Conservation (phyloP, 306 rosid genomes). For the Pyrus bretschneideri region DNA sequence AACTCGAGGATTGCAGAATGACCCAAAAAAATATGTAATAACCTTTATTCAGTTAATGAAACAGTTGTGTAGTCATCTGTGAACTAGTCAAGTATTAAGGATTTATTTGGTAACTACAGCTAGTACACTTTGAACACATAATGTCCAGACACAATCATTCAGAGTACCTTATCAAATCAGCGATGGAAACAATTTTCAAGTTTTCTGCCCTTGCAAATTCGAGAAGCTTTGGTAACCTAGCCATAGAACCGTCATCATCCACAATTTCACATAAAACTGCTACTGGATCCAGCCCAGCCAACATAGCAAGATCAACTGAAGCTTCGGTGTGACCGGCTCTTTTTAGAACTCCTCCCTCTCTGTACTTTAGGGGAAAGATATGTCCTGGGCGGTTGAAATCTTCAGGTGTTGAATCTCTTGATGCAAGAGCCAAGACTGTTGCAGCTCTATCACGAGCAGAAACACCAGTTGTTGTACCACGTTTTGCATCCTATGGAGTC, state of each 20-base stretch:
- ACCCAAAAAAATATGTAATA: not conserved
- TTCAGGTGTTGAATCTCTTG: constrained; percentile 67
- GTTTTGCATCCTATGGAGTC: constrained; percentile 60
- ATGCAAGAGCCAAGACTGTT: constrained; percentile 85
- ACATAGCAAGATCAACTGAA: constrained; percentile 79
- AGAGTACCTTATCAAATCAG: constrained; percentile 79
- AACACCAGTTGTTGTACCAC: constrained; percentile 88
- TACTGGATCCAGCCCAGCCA: constrained; percentile 80
- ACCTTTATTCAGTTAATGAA: not conserved
- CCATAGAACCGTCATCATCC: constrained; percentile 99
- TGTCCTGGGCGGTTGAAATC: constrained; percentile 97
- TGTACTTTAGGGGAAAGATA: constrained; percentile 83
- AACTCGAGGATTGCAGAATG: not conserved
- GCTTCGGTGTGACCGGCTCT: constrained; percentile 99
- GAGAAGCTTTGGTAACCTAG: constrained; percentile 86
- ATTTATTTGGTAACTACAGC: not conserved
- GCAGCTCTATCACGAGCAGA: constrained; percentile 87
- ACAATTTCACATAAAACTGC: constrained; percentile 87
- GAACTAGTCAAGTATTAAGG: not conserved
- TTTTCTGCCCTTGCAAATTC: constrained; percentile 60
- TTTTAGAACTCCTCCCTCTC: constrained; percentile 95
- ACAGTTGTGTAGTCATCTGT: not conserved
- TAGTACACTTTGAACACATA: not conserved
- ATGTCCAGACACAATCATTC: not conserved
- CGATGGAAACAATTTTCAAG: constrained; percentile 82